Base-by-base conservation (phyloP, 495 filamentous ascomycete genomes). In the Annulohypoxylon maeteangense region DNA sequence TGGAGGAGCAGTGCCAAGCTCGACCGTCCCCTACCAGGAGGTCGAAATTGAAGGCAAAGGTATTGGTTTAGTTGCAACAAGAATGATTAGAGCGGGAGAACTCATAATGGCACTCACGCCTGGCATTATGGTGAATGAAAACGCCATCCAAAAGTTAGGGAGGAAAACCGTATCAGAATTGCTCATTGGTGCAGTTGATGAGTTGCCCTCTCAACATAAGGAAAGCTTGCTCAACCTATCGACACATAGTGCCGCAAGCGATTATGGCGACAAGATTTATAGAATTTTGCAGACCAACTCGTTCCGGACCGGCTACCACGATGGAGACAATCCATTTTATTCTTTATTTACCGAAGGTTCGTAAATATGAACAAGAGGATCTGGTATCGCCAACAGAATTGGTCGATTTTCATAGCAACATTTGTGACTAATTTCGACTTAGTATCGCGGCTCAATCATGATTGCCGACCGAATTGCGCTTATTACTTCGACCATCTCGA, bases 361-460 rank as follows among this genome's bases (percentile, higher is more conserved):
- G 62, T 55, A 32, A 2, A 7, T 44, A 64, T 42, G 23, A 18
- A 7, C 16, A 8, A 23, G 18, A 7, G 7, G 3, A 20, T 11
- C 36, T 4, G n/a, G n/a, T n/a, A n/a, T n/a, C n/a, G n/a, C n/a
- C n/a, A n/a, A n/a, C n/a, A n/a, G n/a, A n/a, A n/a, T n/a, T 1
- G 36, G 31, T 31, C 22, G 61, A 27, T 42, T 4, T 29, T 38
- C 34, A 56, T 47, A 29, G 32, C 62, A 29, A 32, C n/a, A 7
- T 38, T 22, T 2, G 10, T 1, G 53, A 50, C 64, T 72, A 18
- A 72, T 16, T 22, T 29, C 14, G 7, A 36, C 7, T 54, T 27
- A 23, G 78, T 82, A 58, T 78, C 80, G 4, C 74, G 81, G 38
- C 66, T 82, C 62, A 84, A 84, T 65, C 82, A 84, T 68, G 81